These are phyloP conservation scores for Fraxinus albicans DNA, from an alignment of 305 asterid genomes.

Conservation along the genomic window DNA sequence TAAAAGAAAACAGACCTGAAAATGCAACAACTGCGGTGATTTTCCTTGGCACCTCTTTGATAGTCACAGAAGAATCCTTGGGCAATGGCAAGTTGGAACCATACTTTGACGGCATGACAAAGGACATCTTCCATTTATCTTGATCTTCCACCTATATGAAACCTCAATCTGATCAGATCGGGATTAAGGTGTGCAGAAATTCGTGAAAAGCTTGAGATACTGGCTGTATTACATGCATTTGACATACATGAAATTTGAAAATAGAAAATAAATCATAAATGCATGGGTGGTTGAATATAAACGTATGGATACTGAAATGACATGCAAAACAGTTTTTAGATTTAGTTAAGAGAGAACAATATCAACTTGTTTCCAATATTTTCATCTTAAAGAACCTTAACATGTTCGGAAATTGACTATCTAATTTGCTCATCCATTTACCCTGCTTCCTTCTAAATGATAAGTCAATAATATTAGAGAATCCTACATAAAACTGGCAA, in stretches of 20 bases:
- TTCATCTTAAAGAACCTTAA: background rate
- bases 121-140: slow-evolving; percentile 77
- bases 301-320: background rate
- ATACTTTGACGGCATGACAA: slow-evolving; percentile 86
- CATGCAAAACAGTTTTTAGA: background rate
- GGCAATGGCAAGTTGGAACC: slow-evolving; percentile 77
- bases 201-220: background rate
- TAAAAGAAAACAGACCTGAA: slow-evolving; percentile 54
- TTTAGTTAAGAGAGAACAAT: background rate
- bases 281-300: background rate
- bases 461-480: background rate
- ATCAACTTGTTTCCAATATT: background rate
- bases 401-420: background rate
- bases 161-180: slow-evolving; percentile 12
- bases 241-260: background rate
- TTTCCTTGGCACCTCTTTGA: slow-evolving; percentile 69
- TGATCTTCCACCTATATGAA: slow-evolving; percentile 46
- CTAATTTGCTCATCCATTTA: background rate
- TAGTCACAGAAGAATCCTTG: slow-evolving; percentile 59
- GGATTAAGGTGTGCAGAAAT: slow-evolving; percentile 15
- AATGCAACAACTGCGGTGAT: slow-evolving; percentile 67
- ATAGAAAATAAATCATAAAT: background rate
- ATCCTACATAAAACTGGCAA: background rate
- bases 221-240: background rate
- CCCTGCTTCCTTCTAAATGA: background rate